Evolutionary conservation across 2,329 filamentous ascomycete species (phyloP), one percentile per base, ranked within the genome.

Genomic region (Aspergillus terreus): DNA sequence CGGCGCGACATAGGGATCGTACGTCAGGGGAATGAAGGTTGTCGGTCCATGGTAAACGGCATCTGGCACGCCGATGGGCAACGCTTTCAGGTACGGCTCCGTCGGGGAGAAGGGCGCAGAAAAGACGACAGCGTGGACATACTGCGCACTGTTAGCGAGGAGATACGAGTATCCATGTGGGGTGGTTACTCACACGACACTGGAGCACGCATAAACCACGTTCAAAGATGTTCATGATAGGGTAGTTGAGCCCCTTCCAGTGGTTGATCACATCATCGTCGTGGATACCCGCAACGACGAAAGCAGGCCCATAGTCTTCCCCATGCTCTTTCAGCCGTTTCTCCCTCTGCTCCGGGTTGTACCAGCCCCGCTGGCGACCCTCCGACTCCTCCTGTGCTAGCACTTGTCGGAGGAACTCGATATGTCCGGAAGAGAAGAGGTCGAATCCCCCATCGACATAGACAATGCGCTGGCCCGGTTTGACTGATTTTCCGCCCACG

Each of bases 221-320:
- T 77, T 99, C 94, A 64, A 92, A 96, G 51, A 96, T 92, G 76
- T 97, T 99, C 94, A 99, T 99, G 75, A 99, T 97, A 23, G 94
- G 94, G 68, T 96, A 99, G 75, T 99, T 99, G 63, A 96, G 81
- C 33, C 94, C 92, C 74, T 97, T 97, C 88, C 91, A 95, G 63
- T 87, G 79, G 73, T 99, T 99, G 71, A 99, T 95, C 54, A 95
- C 91, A 58, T 87, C 84, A 69, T 99, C 94, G 64, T 96, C 89
- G 72, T 99, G 94, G 21, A 99, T 86, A 45, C 94, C 94, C 2
- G 90, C 92, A 41, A 97, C 83, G n/a, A 99, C 81, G 68, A 90
- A 97, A 6, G 85, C 87, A 0, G 91, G 90, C 0, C 82, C 79
- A 64, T 95, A 95, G 71, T 95, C 89, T 43, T 79, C 79, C 14